Evolutionary conservation across 139 green algal species (phyloP).

Genomic region (Chlamydomonas schloesseri): DNA sequence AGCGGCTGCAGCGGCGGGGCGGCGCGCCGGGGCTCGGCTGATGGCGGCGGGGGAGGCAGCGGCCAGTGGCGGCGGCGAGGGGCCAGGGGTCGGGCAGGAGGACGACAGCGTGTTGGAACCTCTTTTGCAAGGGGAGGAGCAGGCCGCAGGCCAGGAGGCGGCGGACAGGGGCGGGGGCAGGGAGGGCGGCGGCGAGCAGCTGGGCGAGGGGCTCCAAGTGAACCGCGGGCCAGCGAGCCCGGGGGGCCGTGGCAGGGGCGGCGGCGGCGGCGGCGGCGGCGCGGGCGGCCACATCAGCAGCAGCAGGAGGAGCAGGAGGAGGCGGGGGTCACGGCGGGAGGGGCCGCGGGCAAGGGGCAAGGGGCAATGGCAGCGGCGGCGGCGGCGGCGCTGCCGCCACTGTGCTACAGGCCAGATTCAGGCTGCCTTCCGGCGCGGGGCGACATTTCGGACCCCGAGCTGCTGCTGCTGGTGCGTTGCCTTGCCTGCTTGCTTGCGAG

Average conservation of each 20-base stretch:
- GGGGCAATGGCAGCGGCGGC: not conserved
- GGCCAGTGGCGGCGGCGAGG: not conserved
- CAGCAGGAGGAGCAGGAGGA: too few relatives aligned
- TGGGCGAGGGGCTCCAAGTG: too few relatives aligned
- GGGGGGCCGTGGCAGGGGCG: not conserved
- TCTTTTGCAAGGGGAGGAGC: not conserved
- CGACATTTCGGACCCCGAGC: constrained; percentile 13
- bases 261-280: not conserved
- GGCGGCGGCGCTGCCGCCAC: not conserved
- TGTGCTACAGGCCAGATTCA: constrained; percentile 14
- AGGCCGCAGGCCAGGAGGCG: not conserved
- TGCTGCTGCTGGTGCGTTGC: constrained; percentile 22
- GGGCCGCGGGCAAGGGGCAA: too few relatives aligned
- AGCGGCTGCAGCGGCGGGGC: not conserved
- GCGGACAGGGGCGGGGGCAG: not conserved
- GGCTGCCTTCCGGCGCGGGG: not conserved
- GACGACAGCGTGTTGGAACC: not conserved
- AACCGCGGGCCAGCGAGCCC: too few relatives aligned
- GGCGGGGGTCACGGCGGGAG: too few relatives aligned
- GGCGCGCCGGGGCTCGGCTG: not conserved
- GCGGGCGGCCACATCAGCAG: not conserved
- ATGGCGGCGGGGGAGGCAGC: not conserved
- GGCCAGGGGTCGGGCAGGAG: not conserved
- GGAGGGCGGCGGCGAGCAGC: not conserved
- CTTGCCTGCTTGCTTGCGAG: too few relatives aligned